These are phyloP conservation scores for Lasiodiplodia sp. DNA, from an alignment of 2,329 filamentous ascomycete genomes.

Conservation along the genomic window DNA sequence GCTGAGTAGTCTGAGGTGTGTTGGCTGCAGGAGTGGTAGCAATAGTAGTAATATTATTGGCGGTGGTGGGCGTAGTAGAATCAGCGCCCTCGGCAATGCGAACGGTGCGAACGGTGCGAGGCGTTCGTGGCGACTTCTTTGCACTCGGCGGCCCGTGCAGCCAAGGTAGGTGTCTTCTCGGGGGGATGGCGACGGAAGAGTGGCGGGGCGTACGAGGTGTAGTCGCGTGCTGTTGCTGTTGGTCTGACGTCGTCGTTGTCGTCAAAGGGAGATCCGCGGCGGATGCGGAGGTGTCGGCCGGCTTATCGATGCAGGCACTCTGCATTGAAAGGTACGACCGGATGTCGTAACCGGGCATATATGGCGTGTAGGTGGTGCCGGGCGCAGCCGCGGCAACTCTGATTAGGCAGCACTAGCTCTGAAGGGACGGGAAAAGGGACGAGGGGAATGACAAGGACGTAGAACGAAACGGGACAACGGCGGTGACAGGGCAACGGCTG, in stretches of 20 bases:
- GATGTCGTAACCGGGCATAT: slow-evolving; percentile 1
- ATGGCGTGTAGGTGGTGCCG: neutral
- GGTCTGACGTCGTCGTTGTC: neutral
- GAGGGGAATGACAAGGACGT: neutral
- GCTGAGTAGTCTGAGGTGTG: neutral
- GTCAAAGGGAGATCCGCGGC: neutral
- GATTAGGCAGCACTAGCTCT: neutral
- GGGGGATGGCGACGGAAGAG: neutral
- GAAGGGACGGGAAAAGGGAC: neutral
- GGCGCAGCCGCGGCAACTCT: neutral
- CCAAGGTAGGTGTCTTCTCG: neutral
- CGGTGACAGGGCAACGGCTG: slow-evolving; percentile 1
- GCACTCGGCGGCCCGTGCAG: neutral
- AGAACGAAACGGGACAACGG: neutral
- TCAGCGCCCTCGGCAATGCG: neutral
- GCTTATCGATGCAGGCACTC: neutral
- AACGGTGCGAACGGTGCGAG: neutral
- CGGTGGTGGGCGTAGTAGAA: neutral
- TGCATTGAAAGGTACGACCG: neutral
- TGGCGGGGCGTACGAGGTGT: neutral
- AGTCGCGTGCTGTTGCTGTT: neutral
- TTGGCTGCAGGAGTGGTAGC: neutral
- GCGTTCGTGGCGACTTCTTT: neutral
- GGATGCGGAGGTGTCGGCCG: neutral
- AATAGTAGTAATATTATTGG: neutral